These are phyloP conservation scores for Globisporangium spiculum DNA, from an alignment of 352 stramenopile genomes.

Conservation along the genomic window DNA sequence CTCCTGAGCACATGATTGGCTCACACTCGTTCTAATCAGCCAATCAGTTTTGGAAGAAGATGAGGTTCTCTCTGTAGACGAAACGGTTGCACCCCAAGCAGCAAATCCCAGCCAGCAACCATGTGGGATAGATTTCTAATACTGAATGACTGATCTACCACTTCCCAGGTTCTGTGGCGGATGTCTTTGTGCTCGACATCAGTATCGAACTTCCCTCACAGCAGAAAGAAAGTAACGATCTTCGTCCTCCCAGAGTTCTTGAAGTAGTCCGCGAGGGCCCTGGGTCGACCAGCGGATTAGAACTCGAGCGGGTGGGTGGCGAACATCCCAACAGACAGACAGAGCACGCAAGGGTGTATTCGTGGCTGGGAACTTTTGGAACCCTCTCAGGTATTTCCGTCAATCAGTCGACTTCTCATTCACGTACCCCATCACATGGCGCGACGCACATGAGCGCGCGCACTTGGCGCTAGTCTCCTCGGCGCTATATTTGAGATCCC, in stretches of 20 bases:
- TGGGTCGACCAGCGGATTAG: slow-evolving; percentile 1
- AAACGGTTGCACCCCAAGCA: too few relatives aligned
- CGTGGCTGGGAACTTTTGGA: too few relatives aligned
- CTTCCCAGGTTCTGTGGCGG: background rate
- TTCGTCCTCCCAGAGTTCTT: background rate
- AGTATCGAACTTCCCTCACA: background rate
- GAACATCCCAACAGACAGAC: background rate
- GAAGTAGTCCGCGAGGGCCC: background rate
- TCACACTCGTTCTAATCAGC: background rate
- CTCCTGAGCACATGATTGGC: background rate
- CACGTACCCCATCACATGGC: too few relatives aligned
- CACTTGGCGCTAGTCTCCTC: too few relatives aligned
- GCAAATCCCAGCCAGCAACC: too few relatives aligned
- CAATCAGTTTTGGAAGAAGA: background rate
- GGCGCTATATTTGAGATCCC: too few relatives aligned
- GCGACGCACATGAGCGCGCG: too few relatives aligned
- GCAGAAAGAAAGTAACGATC: background rate
- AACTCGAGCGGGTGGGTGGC: background rate
- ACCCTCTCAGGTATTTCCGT: too few relatives aligned
- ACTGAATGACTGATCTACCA: background rate
- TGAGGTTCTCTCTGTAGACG: too few relatives aligned
- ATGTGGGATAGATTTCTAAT: too few relatives aligned
- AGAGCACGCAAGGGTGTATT: too few relatives aligned
- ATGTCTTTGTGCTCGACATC: background rate
- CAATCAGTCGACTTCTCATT: too few relatives aligned